Base-by-base conservation (phyloP, 768 basidiomycete genomes). In the Hericium coralloides region DNA sequence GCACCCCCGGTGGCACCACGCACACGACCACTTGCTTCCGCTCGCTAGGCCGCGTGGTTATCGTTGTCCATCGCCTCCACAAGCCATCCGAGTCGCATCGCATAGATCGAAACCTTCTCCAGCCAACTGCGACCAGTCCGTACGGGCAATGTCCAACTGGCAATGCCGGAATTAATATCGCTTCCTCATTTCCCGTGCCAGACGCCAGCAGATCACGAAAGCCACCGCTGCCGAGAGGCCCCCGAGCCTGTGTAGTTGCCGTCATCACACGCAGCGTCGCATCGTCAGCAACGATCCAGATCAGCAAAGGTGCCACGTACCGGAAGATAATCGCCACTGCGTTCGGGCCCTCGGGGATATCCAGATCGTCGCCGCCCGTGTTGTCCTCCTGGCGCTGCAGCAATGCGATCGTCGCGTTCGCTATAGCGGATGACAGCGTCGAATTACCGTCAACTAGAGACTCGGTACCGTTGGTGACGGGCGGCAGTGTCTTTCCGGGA, bases 301-400 rank as follows among this genome's bases (percentile, higher is more conserved):
- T 2, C 22, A 43, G 39, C 4, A 41, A 20, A 2, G 12, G 36
- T 25, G 49, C 25, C 25, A 59, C 69, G 61, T 57, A 72, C 73
- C 72, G 59, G 58, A 76, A 75, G 49, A 76, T 73, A 43, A 76
- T 63, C 17, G 73, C 74, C 2, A 76, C 69, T 3, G 74, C 71
- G 62, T 73, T 73, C 3, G 70, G 66, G 23, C 66, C 66, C 9
- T 64, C 63, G 9, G 60, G 65, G 10, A 57, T 63, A 4, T 9
- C 10, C 9, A 55, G 63, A 3, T 57, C 62, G 3, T 45, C 22
- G 39, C 39, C 53, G 52, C 49, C 52, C 36, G 54, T 56, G 17
- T 56, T 66, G 37, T 59, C 17, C 18, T 61, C 52, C 26, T 56
- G 61, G 22, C 60, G 57, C 31, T 8, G 31, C n/a, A 55, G 20